Conservation (phyloP, 2,329 filamentous ascomycete species). For the Tolypocladium tropicale region DNA sequence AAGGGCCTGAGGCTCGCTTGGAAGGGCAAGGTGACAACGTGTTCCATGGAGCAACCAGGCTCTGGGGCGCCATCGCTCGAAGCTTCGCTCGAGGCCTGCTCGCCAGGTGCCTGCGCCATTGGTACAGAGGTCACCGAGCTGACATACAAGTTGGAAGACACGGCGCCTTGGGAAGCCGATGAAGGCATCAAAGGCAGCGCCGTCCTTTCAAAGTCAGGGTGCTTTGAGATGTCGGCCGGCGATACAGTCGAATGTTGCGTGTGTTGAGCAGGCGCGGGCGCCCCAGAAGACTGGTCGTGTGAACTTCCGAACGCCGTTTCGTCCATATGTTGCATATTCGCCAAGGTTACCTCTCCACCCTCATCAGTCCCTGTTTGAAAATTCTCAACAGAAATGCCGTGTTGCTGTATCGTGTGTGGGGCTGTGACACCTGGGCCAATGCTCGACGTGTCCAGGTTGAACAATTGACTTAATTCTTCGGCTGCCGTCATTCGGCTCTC, state of each 20-base stretch:
- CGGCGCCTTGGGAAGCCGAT: slow-evolving; percentile 8
- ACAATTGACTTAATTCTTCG: slow-evolving; percentile 8
- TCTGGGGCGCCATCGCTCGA: slow-evolving; percentile 7
- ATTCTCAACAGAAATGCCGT: background rate
- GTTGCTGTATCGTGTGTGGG: background rate
- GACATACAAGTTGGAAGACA: slow-evolving; percentile 8
- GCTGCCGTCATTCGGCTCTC: slow-evolving; percentile 2
- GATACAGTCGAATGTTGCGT: slow-evolving; percentile 22
- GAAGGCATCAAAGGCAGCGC: slow-evolving; percentile 11
- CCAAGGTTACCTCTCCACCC: slow-evolving; percentile 10
- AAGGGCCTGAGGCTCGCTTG: slow-evolving; percentile 39
- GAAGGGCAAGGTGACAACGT: slow-evolving; percentile 46
- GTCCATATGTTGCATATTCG: slow-evolving; percentile 11
- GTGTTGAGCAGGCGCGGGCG: slow-evolving; percentile 11
- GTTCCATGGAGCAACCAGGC: slow-evolving; percentile 20
- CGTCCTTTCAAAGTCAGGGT: slow-evolving; percentile 12
- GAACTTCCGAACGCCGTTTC: slow-evolving; percentile 9
- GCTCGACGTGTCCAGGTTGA: slow-evolving; percentile 6
- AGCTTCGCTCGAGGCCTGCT: slow-evolving; percentile 12
- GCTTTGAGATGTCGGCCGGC: slow-evolving; percentile 26
- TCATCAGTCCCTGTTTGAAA: slow-evolving; percentile 2
- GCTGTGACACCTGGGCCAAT: background rate
- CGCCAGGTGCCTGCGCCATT: slow-evolving; percentile 14
- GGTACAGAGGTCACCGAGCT: slow-evolving; percentile 14
- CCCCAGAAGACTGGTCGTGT: slow-evolving; percentile 7